phyloP scores from a whole-genome alignment of 2,329 filamentous ascomycete species.

The Macroventuria anomochaeta region DNA sequence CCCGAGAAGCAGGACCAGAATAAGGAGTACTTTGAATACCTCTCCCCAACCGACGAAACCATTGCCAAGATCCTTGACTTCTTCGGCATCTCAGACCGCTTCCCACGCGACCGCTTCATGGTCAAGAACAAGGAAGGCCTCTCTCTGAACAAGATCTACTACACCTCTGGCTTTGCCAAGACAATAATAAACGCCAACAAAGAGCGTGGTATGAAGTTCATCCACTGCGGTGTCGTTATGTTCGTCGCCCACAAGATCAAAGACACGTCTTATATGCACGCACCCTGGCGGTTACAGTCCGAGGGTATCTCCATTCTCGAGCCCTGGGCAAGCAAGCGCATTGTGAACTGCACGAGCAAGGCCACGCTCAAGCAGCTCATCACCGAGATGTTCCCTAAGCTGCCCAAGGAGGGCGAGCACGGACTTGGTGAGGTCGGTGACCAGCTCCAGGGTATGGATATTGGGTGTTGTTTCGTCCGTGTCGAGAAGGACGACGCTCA shows the following conservation, averaged over 20 bases:
- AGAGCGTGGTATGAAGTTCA: conserved; percentile 89
- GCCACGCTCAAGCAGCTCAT: conserved; percentile 82
- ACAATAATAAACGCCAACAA: conserved; percentile 89
- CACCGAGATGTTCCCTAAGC: conserved; percentile 95
- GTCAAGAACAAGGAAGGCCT: conserved; percentile 90
- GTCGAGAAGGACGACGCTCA: conserved; percentile 76
- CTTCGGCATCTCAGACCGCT: conserved; percentile 82
- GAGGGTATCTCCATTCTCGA: conserved; percentile 92
- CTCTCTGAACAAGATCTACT: conserved; percentile 95
- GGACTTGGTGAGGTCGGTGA: conserved; percentile 87
- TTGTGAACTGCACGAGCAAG: conserved; percentile 76
- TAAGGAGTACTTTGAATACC: conserved; percentile 95
- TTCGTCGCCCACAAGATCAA: conserved; percentile 74
- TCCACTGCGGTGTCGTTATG: conserved; percentile 98
- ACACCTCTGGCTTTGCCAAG: conserved; percentile 82
- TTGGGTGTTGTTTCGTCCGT: conserved; percentile 89
- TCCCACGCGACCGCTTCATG: conserved; percentile 92
- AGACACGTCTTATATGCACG: conserved; percentile 93
- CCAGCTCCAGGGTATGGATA: conserved; percentile 76
- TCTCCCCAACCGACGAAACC: conserved; percentile 75
- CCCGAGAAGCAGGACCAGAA: conserved; percentile 56
- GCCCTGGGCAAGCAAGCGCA: conserved; percentile 83
- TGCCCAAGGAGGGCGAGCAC: conserved; percentile 75
- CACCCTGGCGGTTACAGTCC: conserved; percentile 91
- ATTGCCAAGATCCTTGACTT: conserved; percentile 80